Conservation (phyloP, 495 filamentous ascomycete genomes). For the Aspergillus sclerotiicarbonarius region DNA sequence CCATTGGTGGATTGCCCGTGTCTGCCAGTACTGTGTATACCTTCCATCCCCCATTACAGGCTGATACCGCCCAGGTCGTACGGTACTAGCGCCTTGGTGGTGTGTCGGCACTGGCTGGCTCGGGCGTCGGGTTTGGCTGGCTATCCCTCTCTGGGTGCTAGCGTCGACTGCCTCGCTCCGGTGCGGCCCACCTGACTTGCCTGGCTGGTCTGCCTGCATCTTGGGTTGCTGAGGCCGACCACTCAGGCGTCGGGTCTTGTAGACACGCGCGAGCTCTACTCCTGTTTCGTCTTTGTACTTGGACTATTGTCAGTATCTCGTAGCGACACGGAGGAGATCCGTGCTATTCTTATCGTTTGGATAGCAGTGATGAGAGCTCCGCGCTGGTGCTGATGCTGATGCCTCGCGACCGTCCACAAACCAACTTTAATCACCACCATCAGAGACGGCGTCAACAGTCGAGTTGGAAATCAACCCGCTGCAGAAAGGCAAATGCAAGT, state of each 20-base stretch:
- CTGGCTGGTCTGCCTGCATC: conserved; percentile 13
- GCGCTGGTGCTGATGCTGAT: not conserved
- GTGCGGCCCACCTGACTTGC: conserved; percentile 2
- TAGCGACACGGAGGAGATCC: not conserved
- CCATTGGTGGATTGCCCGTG: conserved; percentile 3
- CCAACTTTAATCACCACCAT: not conserved
- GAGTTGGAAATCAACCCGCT: not conserved
- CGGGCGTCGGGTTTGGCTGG: not conserved
- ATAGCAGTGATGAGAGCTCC: not conserved
- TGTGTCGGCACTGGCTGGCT: not conserved
- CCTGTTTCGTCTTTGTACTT: not conserved
- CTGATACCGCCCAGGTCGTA: too few species aligned
- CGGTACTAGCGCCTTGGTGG: not conserved
- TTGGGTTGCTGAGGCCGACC: not conserved
- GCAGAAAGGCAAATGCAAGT: not conserved
- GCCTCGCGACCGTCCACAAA: not conserved
- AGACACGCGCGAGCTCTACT: not conserved
- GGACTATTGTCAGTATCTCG: not conserved
- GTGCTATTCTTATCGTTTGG: not conserved
- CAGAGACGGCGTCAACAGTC: not conserved
- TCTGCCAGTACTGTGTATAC: not conserved
- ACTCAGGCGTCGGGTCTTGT: not conserved
- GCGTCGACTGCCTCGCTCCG: not conserved
- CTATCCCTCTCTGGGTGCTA: not conserved
- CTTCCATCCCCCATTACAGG: too few species aligned